phyloP scores from a whole-genome alignment of 176 grass and related monocot genomes.

The Cymbopogon citratus region DNA sequence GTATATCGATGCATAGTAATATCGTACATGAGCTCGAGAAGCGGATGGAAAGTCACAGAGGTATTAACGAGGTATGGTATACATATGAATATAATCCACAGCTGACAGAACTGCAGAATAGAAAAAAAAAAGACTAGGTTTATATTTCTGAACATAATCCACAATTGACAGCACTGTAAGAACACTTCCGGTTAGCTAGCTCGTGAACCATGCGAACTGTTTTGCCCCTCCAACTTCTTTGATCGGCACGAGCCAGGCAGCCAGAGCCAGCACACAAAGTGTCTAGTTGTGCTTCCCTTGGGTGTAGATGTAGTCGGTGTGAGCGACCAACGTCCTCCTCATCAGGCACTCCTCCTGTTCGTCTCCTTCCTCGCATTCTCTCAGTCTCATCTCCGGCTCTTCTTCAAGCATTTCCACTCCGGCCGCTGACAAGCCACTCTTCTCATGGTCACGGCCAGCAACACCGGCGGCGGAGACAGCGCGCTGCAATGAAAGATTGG shows the following conservation, averaged over 20 bases:
- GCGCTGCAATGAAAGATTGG: not conserved
- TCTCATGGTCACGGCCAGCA: not conserved
- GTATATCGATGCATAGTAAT: not conserved
- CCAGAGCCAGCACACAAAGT: not conserved
- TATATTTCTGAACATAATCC: not conserved
- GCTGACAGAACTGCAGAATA: not conserved
- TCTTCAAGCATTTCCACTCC: not conserved
- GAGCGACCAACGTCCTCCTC: constrained; percentile 55
- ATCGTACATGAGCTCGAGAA: not conserved
- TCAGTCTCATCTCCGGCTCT: constrained; percentile 12
- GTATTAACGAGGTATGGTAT: not conserved
- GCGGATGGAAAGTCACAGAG: not conserved
- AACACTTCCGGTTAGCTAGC: not conserved
- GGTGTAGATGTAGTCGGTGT: constrained; percentile 68
- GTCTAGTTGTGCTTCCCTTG: constrained; percentile 54
- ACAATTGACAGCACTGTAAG: not conserved
- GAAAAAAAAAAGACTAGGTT: not conserved
- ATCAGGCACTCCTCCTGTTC: constrained; percentile 39
- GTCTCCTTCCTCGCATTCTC: not conserved
- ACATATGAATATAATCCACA: not conserved
- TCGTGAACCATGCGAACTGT: not conserved
- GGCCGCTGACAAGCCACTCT: not conserved
- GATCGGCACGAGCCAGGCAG: not conserved
- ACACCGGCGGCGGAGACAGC: not conserved
- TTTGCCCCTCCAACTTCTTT: not conserved